Evolutionary conservation across 1,284 basidiomycete species (phyloP).

Genomic region (Veloboletus limbatus): DNA sequence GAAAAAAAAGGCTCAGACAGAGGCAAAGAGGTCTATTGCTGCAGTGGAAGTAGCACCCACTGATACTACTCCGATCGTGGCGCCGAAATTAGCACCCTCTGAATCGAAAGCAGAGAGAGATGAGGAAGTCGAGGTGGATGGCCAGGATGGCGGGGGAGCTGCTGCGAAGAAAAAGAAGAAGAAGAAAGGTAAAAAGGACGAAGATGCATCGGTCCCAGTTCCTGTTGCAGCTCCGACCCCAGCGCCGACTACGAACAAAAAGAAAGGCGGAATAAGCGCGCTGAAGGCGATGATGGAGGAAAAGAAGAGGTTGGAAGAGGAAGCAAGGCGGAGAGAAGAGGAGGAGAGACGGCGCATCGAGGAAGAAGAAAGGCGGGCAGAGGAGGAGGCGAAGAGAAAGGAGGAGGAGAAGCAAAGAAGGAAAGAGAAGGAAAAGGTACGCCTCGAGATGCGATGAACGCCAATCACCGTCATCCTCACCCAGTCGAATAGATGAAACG

Average conservation of each 20-base stretch:
- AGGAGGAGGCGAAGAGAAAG: conserved; percentile 72
- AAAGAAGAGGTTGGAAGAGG: conserved; percentile 84
- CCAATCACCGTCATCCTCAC: conserved; percentile 4
- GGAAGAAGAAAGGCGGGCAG: conserved; percentile 77
- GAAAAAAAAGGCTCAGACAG: conserved; percentile 93
- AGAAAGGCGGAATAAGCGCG: conserved; percentile 68
- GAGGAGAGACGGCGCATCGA: conserved; percentile 78
- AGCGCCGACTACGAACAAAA: conserved; percentile 58
- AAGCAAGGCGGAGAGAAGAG: conserved; percentile 62
- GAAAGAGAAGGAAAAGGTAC: conserved; percentile 91
- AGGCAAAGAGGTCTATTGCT: conserved; percentile 68
- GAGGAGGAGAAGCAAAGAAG: conserved; percentile 83
- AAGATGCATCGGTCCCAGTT: conserved; percentile 49
- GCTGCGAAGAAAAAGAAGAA: conserved; percentile 85
- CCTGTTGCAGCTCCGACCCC: conserved; percentile 44
- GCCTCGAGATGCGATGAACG: conserved; percentile 6
- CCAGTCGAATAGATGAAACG: conserved; percentile 64
- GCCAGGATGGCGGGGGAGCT: conserved; percentile 50
- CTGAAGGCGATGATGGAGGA: conserved; percentile 86
- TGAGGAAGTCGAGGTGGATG: conserved; percentile 47
- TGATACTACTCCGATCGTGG: conserved; percentile 14
- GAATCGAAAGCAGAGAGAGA: conserved; percentile 29
- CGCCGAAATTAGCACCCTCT: conserved; percentile 21
- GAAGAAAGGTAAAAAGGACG: conserved; percentile 82
- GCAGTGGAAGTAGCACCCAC: conserved; percentile 22